Evolutionary conservation across 495 filamentous ascomycete species (phyloP).

Genomic region (Articulospora tetracladia): DNA sequence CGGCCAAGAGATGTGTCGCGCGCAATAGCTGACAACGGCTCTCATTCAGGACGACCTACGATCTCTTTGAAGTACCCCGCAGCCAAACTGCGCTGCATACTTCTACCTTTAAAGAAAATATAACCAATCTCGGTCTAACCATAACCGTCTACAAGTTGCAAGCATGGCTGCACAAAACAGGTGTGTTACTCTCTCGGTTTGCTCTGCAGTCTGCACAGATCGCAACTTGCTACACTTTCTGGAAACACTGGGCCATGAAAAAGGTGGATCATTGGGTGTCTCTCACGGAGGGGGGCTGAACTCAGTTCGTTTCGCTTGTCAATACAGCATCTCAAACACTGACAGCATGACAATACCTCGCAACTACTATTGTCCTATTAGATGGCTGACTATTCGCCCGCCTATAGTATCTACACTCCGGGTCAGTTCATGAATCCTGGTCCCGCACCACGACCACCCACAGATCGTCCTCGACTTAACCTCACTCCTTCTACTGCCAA

Average conservation of each 20-base stretch:
- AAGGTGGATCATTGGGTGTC: not conserved
- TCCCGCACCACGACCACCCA: slow-evolving; percentile 86
- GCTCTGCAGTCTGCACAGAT: slow-evolving; percentile 10
- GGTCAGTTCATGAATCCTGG: slow-evolving; percentile 95
- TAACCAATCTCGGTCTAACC: slow-evolving; percentile 1
- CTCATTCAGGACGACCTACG: slow-evolving; percentile 20
- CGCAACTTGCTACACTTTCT: slow-evolving; percentile 14
- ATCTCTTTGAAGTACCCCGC: slow-evolving; percentile 26
- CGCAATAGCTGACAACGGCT: not conserved
- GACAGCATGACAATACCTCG: slow-evolving; percentile 2
- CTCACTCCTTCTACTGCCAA: slow-evolving; percentile 65
- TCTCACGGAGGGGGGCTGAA: slow-evolving; percentile 6
- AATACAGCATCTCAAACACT: not conserved
- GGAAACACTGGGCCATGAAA: slow-evolving; percentile 15
- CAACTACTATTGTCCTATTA: slow-evolving; percentile 1
- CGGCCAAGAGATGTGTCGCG: not conserved
- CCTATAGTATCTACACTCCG: slow-evolving; percentile 55
- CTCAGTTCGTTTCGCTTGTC: slow-evolving; percentile 1
- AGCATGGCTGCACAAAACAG: slow-evolving; percentile 27
- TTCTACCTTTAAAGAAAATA: not conserved
- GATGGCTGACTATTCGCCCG: slow-evolving; percentile 17
- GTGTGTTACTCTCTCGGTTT: slow-evolving; percentile 6
- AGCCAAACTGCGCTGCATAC: slow-evolving; percentile 5
- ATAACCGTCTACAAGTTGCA: slow-evolving; percentile 13
- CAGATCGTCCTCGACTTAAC: slow-evolving; percentile 75